Conservation (phyloP, 1,284 basidiomycete species). For the Fomitopsis palustris region DNA sequence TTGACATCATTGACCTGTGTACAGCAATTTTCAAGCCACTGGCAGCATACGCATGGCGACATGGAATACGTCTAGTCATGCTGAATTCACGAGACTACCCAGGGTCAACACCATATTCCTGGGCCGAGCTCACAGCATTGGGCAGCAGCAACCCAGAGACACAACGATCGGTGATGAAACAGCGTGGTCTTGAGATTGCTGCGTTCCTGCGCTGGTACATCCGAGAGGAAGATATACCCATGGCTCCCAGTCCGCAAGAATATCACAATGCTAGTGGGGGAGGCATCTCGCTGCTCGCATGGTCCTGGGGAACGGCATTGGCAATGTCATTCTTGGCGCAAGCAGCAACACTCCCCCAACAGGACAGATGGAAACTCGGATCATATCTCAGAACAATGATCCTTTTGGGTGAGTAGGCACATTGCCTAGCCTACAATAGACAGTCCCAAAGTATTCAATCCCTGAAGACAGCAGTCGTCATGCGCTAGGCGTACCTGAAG, state of each 20-base stretch:
- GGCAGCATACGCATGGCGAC: not conserved
- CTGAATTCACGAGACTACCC: constrained; percentile 9
- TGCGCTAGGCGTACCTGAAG: not conserved
- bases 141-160: not conserved
- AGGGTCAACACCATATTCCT: constrained; percentile 5
- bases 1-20: not conserved
- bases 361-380: constrained; percentile 1
- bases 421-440: not conserved
- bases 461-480: not conserved
- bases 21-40: constrained; percentile 1
- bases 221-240: constrained; percentile 4
- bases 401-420: constrained; percentile 5
- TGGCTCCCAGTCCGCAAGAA: not conserved
- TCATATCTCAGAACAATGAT: constrained; percentile 9
- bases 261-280: constrained; percentile 1
- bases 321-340: constrained; percentile 8
- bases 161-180: not conserved
- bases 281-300: constrained; percentile 9
- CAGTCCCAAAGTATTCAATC: not conserved
- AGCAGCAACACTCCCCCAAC: constrained; percentile 6
- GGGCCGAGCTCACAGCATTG: not conserved
- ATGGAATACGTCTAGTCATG: constrained; percentile 5
- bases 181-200: constrained; percentile 4
- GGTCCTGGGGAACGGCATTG: constrained; percentile 7
- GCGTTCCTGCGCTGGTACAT: constrained; percentile 7